Base-by-base conservation (phyloP, 331 rosid genomes). In the Dryas integrifolia region DNA sequence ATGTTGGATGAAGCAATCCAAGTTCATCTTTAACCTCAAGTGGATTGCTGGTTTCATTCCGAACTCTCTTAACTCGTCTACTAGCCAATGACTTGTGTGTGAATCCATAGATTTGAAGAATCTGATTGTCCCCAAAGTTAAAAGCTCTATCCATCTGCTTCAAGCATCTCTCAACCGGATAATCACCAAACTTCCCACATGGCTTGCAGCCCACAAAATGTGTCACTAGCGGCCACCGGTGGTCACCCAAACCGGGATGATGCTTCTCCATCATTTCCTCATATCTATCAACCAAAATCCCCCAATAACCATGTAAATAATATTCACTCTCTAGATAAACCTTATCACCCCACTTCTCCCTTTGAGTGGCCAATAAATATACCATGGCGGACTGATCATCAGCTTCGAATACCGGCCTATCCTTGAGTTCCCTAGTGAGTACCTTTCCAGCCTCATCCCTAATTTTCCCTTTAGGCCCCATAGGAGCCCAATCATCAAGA, bases 381-480 rank as follows among this genome's bases (percentile, higher is more conserved):
- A 92, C 92, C 98, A 92, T 90, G 0, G 98, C 98, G 10, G 97
- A 92, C 66, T 92, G 98, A 76, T 92, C 98, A 60, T 92, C 97
- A 1, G 98, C 98, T 72, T 92, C 98, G 67, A 92, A 92, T 39
- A 87, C 97, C 1, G 98, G 98, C 26, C 98, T 64, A 52, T 52
- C 85, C 63, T 88, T 88, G 6, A 92, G 86, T 77, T 87, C 96
- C 77, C 86, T 72, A 2, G 98, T 92, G 7, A 92, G 83, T 1
- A 92, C 6, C 73, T 86, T 92, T 82, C 98, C 98, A 0, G 98
- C 98, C 4, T 90, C 96, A 46, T 90, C 98, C 65, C 98, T 78
- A 24, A 88, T 26, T 62, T 86, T 90, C 77, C 98, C 98, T 15
- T 92, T 92, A 0, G 97, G 97, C 10, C 98, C 98, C 97, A 92